Base-by-base conservation (phyloP, 2,329 filamentous ascomycete species). In the Cadophora gregata region DNA sequence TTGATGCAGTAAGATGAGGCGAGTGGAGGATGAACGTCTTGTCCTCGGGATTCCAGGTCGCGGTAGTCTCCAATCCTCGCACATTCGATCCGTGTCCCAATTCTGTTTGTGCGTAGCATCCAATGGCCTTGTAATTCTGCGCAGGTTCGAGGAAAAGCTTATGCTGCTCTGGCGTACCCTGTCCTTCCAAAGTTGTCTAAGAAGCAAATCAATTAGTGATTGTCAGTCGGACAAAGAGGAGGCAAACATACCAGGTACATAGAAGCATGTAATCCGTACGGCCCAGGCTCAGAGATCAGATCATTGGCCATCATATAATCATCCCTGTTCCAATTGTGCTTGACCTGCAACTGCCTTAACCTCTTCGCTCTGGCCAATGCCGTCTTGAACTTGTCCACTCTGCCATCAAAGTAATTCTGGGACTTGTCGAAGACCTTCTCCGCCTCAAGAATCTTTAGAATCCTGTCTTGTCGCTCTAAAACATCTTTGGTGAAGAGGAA, bases 31-130 rank as follows among this genome's bases (percentile, higher is more conserved):
- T 89, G 74, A 94, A 93, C 3, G 88, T 92, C 82, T 92, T 90
- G 78, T 92, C 89, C 5, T 88, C 81, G 0, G 86, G 81, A 74
- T 92, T 90, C 90, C 90, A 93, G 0, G 87, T 92, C 4, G 76
- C 76, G 27, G 76, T 78, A 1, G 76, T 77, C 66, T 78, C 76
- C 53, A 78, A 66, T 14, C 90, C 90, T 67, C 89, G 82, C 1
- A 93, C 91, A 71, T 94, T 93, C 19, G 88, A 91, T 19, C 91
- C 91, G 75, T 94, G 91, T 21, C 91, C 91, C 48, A 94, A 81
- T 78, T 94, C 91, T 0, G 91, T 94, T 79, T 94, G 91, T 8
- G 91, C 91, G 74, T 94, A 94, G 75, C 91, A 93, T 62, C 91
- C 91, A 71, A 93, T 90, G 73, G 88, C 86, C 75, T 92, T 82